Percentiles rank a stretch among this genome's conserved stretches.
Evolutionary conservation across 441 rosid genomes (phyloP).

Genomic region (Aquilaria agallochum): DNA sequence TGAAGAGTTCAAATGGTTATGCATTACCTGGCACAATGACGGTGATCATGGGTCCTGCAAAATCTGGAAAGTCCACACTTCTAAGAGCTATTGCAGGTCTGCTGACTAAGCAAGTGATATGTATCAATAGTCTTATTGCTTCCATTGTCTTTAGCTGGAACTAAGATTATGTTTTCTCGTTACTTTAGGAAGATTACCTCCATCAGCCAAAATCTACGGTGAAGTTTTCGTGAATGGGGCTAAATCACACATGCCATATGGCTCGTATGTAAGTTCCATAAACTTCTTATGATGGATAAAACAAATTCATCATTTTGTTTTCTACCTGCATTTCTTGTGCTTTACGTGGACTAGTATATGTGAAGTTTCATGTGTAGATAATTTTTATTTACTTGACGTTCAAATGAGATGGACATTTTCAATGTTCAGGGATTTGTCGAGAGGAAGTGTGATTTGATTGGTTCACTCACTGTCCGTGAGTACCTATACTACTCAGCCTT

Average conservation of each 20-base stretch:
- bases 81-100: conserved; percentile 95
- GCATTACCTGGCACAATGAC: conserved; percentile 98
- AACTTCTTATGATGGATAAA: background rate
- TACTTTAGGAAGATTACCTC: conserved; percentile 75
- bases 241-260: conserved; percentile 72
- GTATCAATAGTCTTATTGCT: conserved; percentile 3
- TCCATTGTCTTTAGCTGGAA: background rate
- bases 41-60: conserved; percentile 98
- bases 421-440: conserved; percentile 86
- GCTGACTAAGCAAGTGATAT: conserved; percentile 2
- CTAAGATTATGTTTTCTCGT: conserved; percentile 21
- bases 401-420: conserved; percentile 9
- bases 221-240: conserved; percentile 88
- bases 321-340: too few relatives aligned
- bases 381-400: conserved; percentile 8
- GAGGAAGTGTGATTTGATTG: conserved; percentile 79
- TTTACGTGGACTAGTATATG: conserved; percentile 6
- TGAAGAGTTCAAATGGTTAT: conserved; percentile 93
- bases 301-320: conserved; percentile 1
- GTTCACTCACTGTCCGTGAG: conserved; percentile 94
- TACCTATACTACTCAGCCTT: conserved; percentile 88
- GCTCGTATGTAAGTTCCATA: conserved; percentile 78
- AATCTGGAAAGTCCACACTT: conserved; percentile 93
- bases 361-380: background rate
- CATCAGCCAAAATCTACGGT: conserved; percentile 74